A percentile compares a stretch with the other conserved stretches of the same genome.
Conservation (phyloP, 2,329 filamentous ascomycete genomes). For the Capronia coronata region DNA sequence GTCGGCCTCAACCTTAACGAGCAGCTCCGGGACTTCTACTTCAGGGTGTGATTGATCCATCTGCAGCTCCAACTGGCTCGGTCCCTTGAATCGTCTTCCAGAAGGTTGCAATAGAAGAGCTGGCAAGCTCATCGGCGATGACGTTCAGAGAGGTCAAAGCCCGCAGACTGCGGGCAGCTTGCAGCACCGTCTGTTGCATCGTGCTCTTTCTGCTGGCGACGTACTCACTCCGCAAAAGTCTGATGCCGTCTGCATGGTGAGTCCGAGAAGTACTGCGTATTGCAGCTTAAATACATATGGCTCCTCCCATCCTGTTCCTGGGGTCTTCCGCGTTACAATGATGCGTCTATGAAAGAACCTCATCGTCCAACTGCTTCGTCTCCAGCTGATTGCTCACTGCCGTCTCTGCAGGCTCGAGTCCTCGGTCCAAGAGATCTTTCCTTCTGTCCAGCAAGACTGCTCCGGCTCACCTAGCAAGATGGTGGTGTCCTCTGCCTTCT, state of each 20-base stretch:
- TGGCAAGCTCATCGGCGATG: background rate
- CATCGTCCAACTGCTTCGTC: background rate
- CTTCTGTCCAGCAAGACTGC: background rate
- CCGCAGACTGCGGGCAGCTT: background rate
- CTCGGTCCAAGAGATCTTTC: background rate
- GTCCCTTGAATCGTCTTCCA: background rate
- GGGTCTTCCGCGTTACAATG: background rate
- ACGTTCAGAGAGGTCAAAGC: background rate
- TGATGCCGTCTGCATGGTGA: background rate
- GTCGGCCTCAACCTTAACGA: background rate
- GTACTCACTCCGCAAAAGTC: background rate
- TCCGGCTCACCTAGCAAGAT: conserved; percentile 6
- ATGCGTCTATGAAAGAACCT: background rate
- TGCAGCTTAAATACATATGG: background rate
- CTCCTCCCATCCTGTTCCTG: background rate
- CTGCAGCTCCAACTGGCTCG: background rate
- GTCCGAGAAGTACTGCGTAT: background rate
- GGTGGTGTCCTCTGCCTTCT: conserved; percentile 7
- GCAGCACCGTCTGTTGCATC: background rate
- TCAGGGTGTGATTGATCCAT: background rate
- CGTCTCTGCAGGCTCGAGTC: background rate
- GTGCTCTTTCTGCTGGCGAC: background rate
- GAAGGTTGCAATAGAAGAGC: background rate
- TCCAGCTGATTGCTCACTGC: background rate
- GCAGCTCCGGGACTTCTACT: background rate